A percentile compares a stretch with the other conserved stretches of the same genome.
Conservation (phyloP, 108 stramenopile species). For the Skeletonema menzelii region DNA sequence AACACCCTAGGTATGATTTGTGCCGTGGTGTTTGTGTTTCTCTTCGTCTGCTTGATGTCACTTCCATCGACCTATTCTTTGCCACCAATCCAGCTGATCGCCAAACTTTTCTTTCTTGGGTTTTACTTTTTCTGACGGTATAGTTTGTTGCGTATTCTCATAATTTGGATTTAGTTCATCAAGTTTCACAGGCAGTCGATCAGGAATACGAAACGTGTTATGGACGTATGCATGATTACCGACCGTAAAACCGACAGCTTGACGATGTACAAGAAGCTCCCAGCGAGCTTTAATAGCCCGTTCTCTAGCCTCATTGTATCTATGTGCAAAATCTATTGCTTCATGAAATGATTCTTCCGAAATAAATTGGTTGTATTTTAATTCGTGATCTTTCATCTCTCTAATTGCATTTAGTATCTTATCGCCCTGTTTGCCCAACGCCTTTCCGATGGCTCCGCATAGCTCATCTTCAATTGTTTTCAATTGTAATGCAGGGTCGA, state of each 20-base stretch:
- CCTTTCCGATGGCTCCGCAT: conserved; percentile 77
- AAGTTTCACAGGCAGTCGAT: conserved; percentile 43
- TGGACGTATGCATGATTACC: conserved; percentile 77
- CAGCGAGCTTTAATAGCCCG: conserved; percentile 67
- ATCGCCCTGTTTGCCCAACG: conserved; percentile 74
- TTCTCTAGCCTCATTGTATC: conserved; percentile 67
- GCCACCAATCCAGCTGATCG: conserved; percentile 85
- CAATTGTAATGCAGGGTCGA: conserved; percentile 73
- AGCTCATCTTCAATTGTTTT: conserved; percentile 86
- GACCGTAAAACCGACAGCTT: conserved; percentile 80
- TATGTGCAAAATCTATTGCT: conserved; percentile 44
- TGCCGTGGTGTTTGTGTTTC: background rate
- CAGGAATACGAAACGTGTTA: conserved; percentile 66
- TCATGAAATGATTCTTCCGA: conserved; percentile 15
- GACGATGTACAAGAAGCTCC: conserved; percentile 87
- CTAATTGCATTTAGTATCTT: conserved; percentile 58
- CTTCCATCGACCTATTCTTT: conserved; percentile 69
- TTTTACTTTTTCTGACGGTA: background rate
- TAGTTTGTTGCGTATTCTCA: background rate
- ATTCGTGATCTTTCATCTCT: conserved; percentile 51
- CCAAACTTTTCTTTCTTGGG: conserved; percentile 45
- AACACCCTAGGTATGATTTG: no score
- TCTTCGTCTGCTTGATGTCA: conserved; percentile 8
- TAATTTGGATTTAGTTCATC: conserved; percentile 3
- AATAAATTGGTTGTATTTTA: conserved; percentile 34